Conservation (phyloP, 2,329 filamentous ascomycete genomes). For the Verticillium tricorpus region DNA sequence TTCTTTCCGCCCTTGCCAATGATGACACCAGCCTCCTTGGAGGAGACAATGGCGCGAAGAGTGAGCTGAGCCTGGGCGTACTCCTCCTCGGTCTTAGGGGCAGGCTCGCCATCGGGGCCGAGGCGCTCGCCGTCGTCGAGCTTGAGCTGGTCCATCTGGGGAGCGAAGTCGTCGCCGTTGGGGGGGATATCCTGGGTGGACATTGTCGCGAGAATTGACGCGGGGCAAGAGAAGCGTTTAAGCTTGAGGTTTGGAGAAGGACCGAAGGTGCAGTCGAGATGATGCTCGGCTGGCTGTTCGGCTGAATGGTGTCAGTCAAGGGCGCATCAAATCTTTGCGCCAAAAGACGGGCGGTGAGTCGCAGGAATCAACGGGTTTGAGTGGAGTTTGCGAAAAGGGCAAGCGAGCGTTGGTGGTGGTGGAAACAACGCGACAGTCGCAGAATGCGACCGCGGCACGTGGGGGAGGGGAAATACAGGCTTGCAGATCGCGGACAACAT, state of each 20-base stretch:
- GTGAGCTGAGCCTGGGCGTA: slow-evolving; percentile 91
- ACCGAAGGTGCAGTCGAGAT: background rate
- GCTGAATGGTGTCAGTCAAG: background rate
- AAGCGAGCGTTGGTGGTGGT: background rate
- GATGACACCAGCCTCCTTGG: slow-evolving; percentile 97
- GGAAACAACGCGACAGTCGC: background rate
- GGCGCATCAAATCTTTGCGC: background rate
- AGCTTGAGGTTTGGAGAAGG: background rate
- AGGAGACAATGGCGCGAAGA: slow-evolving; percentile 94
- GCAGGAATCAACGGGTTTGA: background rate
- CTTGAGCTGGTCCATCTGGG: slow-evolving; percentile 62
- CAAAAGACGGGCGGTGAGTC: background rate
- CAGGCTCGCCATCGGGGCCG: slow-evolving; percentile 70
- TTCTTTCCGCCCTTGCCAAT: slow-evolving; percentile 99
- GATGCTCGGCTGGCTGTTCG: background rate
- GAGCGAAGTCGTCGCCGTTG: slow-evolving; percentile 52
- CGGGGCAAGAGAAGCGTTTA: background rate
- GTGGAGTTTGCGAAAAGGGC: background rate
- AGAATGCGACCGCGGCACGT: background rate
- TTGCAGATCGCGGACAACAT: background rate
- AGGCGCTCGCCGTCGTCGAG: slow-evolving; percentile 59
- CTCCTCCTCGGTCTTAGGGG: slow-evolving; percentile 92
- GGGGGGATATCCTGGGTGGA: background rate
- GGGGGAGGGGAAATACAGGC: background rate
- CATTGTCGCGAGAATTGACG: background rate